Evolutionary conservation across 257 asterid genomes (phyloP), one percentile per base, ranked within the genome.

Genomic region (Rehmannia glutinosa): DNA sequence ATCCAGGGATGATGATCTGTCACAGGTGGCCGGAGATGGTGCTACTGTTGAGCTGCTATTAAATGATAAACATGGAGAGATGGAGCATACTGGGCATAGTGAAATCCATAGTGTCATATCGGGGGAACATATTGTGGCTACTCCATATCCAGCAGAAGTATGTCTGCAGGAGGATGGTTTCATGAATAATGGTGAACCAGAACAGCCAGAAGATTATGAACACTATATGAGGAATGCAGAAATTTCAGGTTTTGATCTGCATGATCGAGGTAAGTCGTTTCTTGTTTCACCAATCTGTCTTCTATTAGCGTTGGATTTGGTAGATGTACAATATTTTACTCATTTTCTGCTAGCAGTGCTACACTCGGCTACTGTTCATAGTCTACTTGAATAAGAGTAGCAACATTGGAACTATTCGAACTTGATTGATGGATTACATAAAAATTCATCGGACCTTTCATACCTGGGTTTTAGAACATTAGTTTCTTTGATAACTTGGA

Each of bases 181-280:
- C 59, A 46, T 73, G 68, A 77, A 80, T 7, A 72, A 71, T 23
- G 80, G 58, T 68, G 83, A 75, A 76, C 77, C 66, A 2, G 75
- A 72, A 57, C 77, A 41, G 43, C 71, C 56, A 65, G 88, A 75
- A 72, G 68, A 62, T 55, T 70, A 75, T 83, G 72, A 55, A 1
- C 69, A 51, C 57, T 38, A 66, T 64, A 69, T 55, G 77, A 67
- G 63, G 57, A 80, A 69, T 67, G 71, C 66, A 35, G 88, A 79
- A 74, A 52, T 59, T 66, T 68, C 82, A 42, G 72, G 72, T n/a
- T 63, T 74, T 47, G 70, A 75, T 66, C 65, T 64, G 50, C 76
- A 62, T 42, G 82, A 80, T 66, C 84, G n/a, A 77, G 69, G 96
- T 87, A 75, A 82, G 94, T 72, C 61, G 6, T 28, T 58, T 50